Evolutionary conservation across 202 grass and related monocot genomes (phyloP).

Genomic region (Setaria viridis): DNA sequence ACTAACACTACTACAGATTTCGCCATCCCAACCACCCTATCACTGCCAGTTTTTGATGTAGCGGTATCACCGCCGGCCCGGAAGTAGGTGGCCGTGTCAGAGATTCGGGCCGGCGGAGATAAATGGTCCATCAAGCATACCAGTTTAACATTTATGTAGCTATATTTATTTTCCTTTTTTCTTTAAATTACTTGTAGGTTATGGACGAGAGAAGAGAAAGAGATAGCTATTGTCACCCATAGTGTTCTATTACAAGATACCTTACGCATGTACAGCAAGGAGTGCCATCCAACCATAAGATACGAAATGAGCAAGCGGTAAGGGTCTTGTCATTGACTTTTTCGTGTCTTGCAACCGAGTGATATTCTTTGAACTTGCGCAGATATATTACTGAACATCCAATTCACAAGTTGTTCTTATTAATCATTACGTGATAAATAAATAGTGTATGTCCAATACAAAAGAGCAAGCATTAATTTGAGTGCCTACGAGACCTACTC

Average conservation of each 20-base stretch:
- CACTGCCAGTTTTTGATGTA: too few species aligned
- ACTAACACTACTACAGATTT: too few species aligned
- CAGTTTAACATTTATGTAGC: too few species aligned
- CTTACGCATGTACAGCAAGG: conserved; percentile 62
- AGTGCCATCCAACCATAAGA: conserved; percentile 67
- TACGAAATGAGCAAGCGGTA: conserved; percentile 68
- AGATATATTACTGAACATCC: background rate
- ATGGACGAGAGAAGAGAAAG: conserved; percentile 82
- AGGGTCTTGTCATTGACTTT: conserved; percentile 27
- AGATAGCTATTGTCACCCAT: conserved; percentile 87
- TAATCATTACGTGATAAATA: too few species aligned
- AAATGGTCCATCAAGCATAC: too few species aligned
- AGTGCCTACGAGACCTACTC: too few species aligned
- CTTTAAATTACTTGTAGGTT: conserved; percentile 53
- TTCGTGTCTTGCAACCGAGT: background rate
- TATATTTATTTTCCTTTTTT: background rate
- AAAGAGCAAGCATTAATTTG: background rate
- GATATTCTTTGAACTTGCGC: background rate
- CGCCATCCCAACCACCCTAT: too few species aligned
- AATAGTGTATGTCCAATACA: background rate
- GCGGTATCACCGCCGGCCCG: too few species aligned
- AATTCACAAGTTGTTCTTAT: too few species aligned
- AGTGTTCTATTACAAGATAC: conserved; percentile 71
- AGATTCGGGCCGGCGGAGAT: too few species aligned
- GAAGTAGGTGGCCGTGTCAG: too few species aligned